Percentiles rank a stretch among this genome's conserved stretches.
phyloP scores from a whole-genome alignment of 2,329 filamentous ascomycete genomes.

The Corinectria fuckeliana region DNA sequence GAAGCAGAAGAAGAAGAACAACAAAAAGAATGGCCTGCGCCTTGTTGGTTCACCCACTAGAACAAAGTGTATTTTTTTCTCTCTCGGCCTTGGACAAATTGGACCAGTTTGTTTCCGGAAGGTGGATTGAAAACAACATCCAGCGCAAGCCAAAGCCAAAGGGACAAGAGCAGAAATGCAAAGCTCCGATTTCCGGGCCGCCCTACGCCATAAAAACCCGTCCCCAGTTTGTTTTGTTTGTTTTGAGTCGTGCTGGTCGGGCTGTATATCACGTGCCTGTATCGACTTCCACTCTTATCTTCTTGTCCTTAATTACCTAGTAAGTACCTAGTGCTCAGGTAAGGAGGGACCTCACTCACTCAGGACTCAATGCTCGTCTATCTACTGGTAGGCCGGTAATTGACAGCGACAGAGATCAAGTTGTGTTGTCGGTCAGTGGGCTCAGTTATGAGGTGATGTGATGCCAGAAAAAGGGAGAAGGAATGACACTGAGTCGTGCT shows the following conservation, averaged over 20 bases:
- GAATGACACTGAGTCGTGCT: too few relatives aligned
- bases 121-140: too few relatives aligned
- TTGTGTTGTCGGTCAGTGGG: conserved; percentile 1
- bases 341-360: too few relatives aligned
- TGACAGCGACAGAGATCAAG: background rate
- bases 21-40: too few relatives aligned
- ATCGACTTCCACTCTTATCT: too few relatives aligned
- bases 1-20: background rate
- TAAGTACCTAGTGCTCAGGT: too few relatives aligned
- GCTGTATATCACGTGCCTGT: too few relatives aligned
- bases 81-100: background rate
- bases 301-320: too few relatives aligned
- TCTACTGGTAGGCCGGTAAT: too few relatives aligned
- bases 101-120: background rate
- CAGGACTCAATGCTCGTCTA: too few relatives aligned
- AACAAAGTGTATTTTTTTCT: conserved; percentile 28
- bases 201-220: conserved; percentile 1
- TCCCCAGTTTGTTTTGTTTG: background rate
- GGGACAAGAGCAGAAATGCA: background rate
- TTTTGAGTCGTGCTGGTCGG: too few relatives aligned
- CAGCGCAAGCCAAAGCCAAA: background rate
- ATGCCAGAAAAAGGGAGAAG: background rate
- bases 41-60: too few relatives aligned
- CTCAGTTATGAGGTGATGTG: conserved; percentile 12
- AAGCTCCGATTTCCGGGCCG: conserved; percentile 17